Evolutionary conservation across 2,329 filamentous ascomycete genomes (phyloP), one percentile per base, ranked within the genome.

Genomic region (Talaromyces funiculosus): DNA sequence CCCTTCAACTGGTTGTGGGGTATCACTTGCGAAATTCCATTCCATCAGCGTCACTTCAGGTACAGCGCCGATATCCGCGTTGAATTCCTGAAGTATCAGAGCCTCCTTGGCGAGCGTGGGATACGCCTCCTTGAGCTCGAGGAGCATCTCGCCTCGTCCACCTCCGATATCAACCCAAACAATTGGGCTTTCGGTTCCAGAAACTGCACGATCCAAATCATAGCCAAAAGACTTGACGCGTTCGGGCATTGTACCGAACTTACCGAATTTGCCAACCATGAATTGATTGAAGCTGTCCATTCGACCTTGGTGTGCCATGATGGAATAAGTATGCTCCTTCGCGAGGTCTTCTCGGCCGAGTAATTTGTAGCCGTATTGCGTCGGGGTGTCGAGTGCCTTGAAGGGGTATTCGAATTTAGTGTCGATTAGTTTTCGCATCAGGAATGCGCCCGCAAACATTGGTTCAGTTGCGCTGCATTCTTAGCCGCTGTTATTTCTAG

Each of bases 211-310:
- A 9, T 67, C 66, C 2, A 76, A 61, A 45, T 75, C 67, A 61
- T 75, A 76, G 1, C 72, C 73, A 12, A 72, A 62, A 1, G 60
- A 45, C 5, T 66, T 63, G 45, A 70, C 62, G 1, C 71, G 68
- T 1, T 72, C 71, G 4, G 73, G 73, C 53, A 71, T 69, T 1
- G 65, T 73, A 5, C 67, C 66, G n/a, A 68, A 68, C 26, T 71
- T 73, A 29, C 69, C 64, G 35, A 75, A 75, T 55, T 75, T 75
- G 54, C 73, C 72, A 2, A 69, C 68, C 73, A 75, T 75, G 62
- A 76, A 75, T n/a, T 63, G 60, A 33, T 75, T 75, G 53, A 76
- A 76, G 54, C 73, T 75, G 22, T 69, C 68, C 69, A 76, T 74
- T 4, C 73, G 72, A n/a, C 69, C 70, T 58, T 72, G 67, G 1